Base-by-base conservation (phyloP, 1,284 basidiomycete genomes). In the Ceraceosorus guamensis region DNA sequence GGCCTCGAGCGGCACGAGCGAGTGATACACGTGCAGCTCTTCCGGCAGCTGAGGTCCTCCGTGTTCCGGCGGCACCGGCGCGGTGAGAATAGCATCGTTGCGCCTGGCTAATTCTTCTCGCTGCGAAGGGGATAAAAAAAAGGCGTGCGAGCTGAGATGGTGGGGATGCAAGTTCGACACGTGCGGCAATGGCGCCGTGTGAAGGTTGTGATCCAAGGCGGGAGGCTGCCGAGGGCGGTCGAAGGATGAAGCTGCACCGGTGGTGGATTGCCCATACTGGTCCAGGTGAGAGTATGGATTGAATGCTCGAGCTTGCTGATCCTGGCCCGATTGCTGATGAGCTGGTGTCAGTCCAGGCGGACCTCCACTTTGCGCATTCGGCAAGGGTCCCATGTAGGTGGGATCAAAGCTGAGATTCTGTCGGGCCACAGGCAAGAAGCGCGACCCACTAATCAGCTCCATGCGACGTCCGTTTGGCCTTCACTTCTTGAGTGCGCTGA, bases 11-110 rank as follows among this genome's bases (percentile, higher is more conserved):
- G 88, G 88, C 2, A 87, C 83, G 8, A 96, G 82, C 0, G 87
- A 85, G 75, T 96, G 90, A 71, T 96, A 96, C 1, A 89, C 89
- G 70, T 92, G 89, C 6, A 95, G 78, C 69, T 93, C 89, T 30
- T 89, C 86, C 0, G 92, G 92, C 6, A 95, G 80, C 18, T 82
- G 82, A 7, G 83, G 79, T 0, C 82, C 82, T 31, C 70, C 70
- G 6, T 68, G 60, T 37, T 68, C 70, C 7, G 67, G 67, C 47
- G 67, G 66, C 30, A 60, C 62, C 0, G 67, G 77, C 4, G 78
- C 75, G 1, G 80, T 79, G 56, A 83, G 83, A 35, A 84, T 82
- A 6, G 84, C 83, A 75, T 96, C 91, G 35, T 88, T 86, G 44
- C 87, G 86, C 49, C 83, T 81, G 63, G 89, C 88, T 14, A 97